Base-by-base conservation (phyloP, 2,329 filamentous ascomycete species). In the Arthrinium phaeospermum region DNA sequence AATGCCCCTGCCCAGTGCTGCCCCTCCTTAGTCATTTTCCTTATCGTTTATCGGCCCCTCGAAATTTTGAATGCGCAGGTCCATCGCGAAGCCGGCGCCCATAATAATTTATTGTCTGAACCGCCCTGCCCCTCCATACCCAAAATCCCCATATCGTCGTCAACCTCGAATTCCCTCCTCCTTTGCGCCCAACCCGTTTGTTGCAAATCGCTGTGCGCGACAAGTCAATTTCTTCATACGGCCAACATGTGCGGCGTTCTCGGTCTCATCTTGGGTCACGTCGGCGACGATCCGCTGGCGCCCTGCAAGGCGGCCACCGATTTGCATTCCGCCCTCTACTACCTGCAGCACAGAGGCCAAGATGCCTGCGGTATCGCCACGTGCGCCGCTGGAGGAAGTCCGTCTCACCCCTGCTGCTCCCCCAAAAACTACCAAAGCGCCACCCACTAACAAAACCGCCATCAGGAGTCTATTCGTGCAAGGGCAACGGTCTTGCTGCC, bases 401-500 rank as follows among this genome's bases (percentile, higher is more conserved):
- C 91, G 41, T 91, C 94, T 75, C 93, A 91, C 69, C 69, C 45
- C 45, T 69, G 67, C 27, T 41, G 27, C 45, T 47, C 46, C 44
- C 27, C 45, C 8, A 45, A 69, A 24, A 24, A 14, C 67, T 22
- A 3, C 27, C 27, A 30, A 37, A 24, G 67, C 67, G 45, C 37
- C 45, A 46, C 27, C 64, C 45, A 34, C 37, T 34, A 37, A 37
- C 67, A 30, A 12, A 69, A 49, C 44, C 3, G 2, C 22, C 37
- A 41, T 10, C 22, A 64, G 57, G 67, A 27, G 45, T 70, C 16
- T 27, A 51, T 81, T 92, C 94, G 80, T 91, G 92, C 84, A 95
- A 94, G 82, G 92, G 92, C 74, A 94, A 94, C 80, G 93, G 92
- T 69, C 91, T 94, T 86, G 92, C 92, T 67, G 89, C 91, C 61